A percentile compares a stretch with the other conserved stretches of the same genome.
These are phyloP conservation scores for Hypomyces perniciosus DNA, from an alignment of 2,329 filamentous ascomycete species.

Conservation along the genomic window DNA sequence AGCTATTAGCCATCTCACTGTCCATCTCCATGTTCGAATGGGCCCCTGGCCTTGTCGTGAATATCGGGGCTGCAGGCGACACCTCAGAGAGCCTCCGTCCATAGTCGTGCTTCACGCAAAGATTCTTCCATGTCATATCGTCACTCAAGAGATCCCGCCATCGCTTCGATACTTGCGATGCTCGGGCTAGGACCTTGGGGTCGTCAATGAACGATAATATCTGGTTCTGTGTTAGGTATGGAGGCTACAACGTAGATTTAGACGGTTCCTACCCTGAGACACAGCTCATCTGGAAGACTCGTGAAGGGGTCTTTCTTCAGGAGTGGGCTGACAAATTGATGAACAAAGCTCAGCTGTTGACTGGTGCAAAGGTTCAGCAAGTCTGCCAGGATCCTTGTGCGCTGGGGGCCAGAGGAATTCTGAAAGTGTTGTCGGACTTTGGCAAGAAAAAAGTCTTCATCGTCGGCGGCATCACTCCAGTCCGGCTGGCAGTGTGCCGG, in stretches of 20 bases:
- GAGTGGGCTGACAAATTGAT: constrained; percentile 88
- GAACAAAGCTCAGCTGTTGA: constrained; percentile 90
- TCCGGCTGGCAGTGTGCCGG: constrained; percentile 57
- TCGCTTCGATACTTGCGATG: constrained; percentile 90
- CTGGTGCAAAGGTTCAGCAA: constrained; percentile 91
- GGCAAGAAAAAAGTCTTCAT: constrained; percentile 76
- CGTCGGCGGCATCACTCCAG: constrained; percentile 71
- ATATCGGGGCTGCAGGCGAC: constrained; percentile 27
- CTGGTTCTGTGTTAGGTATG: constrained; percentile 37
- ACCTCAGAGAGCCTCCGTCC: constrained; percentile 52
- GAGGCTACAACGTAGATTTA: background rate
- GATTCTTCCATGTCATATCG: constrained; percentile 96
- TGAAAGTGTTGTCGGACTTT: constrained; percentile 77
- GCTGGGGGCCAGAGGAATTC: constrained; percentile 66
- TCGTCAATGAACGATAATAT: constrained; percentile 97
- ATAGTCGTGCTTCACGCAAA: constrained; percentile 95
- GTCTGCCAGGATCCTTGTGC: constrained; percentile 77
- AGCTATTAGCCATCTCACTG: constrained; percentile 33
- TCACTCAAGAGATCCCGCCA: constrained; percentile 93
- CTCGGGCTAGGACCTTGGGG: constrained; percentile 83
- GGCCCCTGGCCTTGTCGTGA: constrained; percentile 25
- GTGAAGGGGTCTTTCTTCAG: constrained; percentile 96
- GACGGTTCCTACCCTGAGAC: constrained; percentile 64
- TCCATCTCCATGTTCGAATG: constrained; percentile 27
- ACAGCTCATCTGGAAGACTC: constrained; percentile 86